These are phyloP conservation scores for Hibiscus mutabilis DNA, from an alignment of 345 rosid genomes.

Conservation along the genomic window DNA sequence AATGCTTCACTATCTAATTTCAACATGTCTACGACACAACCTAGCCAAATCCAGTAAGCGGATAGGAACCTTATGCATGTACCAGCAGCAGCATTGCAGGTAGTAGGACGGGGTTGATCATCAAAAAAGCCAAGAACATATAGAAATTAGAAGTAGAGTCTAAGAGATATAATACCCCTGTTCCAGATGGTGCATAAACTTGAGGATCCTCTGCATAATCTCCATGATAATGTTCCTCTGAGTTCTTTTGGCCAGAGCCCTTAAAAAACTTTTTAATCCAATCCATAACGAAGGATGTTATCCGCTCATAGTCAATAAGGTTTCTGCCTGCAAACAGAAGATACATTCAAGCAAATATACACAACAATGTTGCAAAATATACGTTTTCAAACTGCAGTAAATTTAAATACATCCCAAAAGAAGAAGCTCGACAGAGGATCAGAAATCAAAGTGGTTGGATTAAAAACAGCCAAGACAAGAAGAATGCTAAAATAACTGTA, in stretches of 20 bases:
- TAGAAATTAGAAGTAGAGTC: not conserved
- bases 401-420: not conserved
- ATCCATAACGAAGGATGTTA: constrained; percentile 50
- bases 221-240: constrained; percentile 43
- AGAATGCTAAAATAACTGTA: not conserved
- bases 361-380: not conserved
- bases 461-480: not conserved
- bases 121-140: not conserved
- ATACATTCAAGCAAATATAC: constrained; percentile 8
- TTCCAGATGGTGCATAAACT: constrained; percentile 47
- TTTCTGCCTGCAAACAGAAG: constrained; percentile 31
- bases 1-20: not conserved
- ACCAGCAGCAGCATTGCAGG: not conserved
- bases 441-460: not conserved
- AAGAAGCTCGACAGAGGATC: not conserved
- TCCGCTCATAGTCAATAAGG: constrained; percentile 42
- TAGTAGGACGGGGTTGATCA: not conserved
- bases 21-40: not conserved
- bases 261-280: constrained; percentile 84
- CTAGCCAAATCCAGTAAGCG: not conserved
- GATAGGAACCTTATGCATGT: not conserved
- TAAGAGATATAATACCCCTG: constrained; percentile 42
- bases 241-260: constrained; percentile 56
- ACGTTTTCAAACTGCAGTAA: not conserved
- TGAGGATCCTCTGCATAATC: constrained; percentile 39